phyloP scores from a whole-genome alignment of 768 basidiomycete genomes.

The Punctularia strigosozonata region DNA sequence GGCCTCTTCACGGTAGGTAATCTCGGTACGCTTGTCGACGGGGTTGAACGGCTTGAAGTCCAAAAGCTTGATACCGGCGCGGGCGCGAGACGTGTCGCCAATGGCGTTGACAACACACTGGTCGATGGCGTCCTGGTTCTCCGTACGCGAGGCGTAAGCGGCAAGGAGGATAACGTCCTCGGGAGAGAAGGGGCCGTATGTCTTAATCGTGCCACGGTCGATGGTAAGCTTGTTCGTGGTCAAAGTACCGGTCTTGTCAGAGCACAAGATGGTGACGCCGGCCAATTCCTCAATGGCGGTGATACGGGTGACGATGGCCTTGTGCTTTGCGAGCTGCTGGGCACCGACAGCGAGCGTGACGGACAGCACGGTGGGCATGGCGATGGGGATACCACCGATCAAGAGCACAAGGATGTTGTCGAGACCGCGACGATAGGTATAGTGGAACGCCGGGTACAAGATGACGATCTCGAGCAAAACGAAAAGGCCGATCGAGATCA shows the following conservation, averaged over 20 bases:
- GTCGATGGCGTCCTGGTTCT: constrained; percentile 99
- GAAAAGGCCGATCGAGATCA: constrained; percentile 93
- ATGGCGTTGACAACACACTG: constrained; percentile 73
- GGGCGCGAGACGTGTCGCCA: constrained; percentile 62
- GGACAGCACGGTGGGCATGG: constrained; percentile 97
- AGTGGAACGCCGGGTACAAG: constrained; percentile 87
- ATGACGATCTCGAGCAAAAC: constrained; percentile 89
- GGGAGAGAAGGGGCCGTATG: constrained; percentile 78
- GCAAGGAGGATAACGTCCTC: constrained; percentile 91
- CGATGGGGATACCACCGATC: constrained; percentile 99
- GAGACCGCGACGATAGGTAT: constrained; percentile 86
- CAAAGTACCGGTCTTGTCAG: constrained; percentile 96
- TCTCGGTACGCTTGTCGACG: constrained; percentile 97
- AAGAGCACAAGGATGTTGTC: constrained; percentile 96
- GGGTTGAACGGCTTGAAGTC: constrained; percentile 99
- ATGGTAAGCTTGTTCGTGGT: constrained; percentile 99
- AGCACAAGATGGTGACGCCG: constrained; percentile 96
- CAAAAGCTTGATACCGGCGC: constrained; percentile 87
- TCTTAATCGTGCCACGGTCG: constrained; percentile 83
- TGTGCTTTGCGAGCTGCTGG: constrained; percentile 97
- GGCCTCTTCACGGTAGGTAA: constrained; percentile 90
- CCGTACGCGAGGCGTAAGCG: constrained; percentile 93
- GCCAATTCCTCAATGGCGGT: constrained; percentile 98
- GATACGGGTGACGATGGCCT: constrained; percentile 99
- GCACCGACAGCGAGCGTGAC: constrained; percentile 99